Conservation (phyloP, 2,329 filamentous ascomycete species). For the Pseudohalonectria lignicola region DNA sequence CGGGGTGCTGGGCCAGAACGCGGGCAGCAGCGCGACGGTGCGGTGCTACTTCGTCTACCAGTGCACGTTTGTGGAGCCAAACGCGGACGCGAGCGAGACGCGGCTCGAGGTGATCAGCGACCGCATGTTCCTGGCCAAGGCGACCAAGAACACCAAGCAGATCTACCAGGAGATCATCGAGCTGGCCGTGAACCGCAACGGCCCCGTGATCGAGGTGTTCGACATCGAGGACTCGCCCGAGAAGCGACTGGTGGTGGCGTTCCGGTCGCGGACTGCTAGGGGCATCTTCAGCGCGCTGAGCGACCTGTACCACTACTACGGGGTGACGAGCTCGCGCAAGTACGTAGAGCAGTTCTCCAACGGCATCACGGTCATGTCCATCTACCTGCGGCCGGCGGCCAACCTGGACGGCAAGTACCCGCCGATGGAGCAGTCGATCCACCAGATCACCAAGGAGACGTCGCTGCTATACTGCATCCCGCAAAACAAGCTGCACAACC, state of each 20-base stretch:
- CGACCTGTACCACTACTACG: slow-evolving; percentile 98
- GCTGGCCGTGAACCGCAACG: slow-evolving; percentile 71
- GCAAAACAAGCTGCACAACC: slow-evolving; percentile 86
- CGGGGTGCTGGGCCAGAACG: slow-evolving; percentile 55
- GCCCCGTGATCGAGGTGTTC: slow-evolving; percentile 95
- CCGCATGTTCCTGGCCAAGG: slow-evolving; percentile 89
- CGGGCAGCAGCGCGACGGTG: slow-evolving; percentile 67
- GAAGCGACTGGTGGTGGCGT: slow-evolving; percentile 89
- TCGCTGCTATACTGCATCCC: slow-evolving; percentile 96
- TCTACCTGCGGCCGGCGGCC: slow-evolving; percentile 72
- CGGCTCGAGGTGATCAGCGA: slow-evolving; percentile 87
- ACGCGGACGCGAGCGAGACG: slow-evolving; percentile 68
- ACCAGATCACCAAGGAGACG: slow-evolving; percentile 98
- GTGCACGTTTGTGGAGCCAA: slow-evolving; percentile 74
- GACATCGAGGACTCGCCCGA: slow-evolving; percentile 86
- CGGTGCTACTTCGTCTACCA: slow-evolving; percentile 99
- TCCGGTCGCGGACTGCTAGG: slow-evolving; percentile 83
- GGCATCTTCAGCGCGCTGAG: slow-evolving; percentile 92
- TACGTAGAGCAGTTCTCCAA: slow-evolving; percentile 99
- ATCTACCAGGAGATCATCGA: slow-evolving; percentile 93
- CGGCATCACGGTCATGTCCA: slow-evolving; percentile 91
- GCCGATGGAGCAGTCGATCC: slow-evolving; percentile 85
- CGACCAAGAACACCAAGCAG: slow-evolving; percentile 87
- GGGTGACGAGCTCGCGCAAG: slow-evolving; percentile 89
- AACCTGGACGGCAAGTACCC: slow-evolving; percentile 48